phyloP scores from a whole-genome alignment of 768 basidiomycete species.

The Thelephora ganbajun region DNA sequence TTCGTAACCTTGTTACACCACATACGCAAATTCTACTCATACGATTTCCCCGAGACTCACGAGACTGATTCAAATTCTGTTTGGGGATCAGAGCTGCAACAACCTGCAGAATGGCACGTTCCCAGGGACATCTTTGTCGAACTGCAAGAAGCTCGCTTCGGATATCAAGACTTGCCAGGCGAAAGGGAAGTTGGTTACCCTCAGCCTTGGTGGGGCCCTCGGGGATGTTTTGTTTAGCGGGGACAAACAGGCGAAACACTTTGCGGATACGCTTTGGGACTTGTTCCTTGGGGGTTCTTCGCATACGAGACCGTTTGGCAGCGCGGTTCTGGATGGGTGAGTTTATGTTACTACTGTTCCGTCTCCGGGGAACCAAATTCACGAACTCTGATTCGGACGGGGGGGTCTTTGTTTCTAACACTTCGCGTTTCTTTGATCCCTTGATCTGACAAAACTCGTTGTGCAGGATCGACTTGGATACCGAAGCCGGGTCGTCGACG shows the following conservation, averaged over 20 bases:
- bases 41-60: no score
- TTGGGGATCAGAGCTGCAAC: constrained; percentile 28
- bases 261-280: constrained; percentile 27
- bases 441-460: no score
- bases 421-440: no score
- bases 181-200: constrained; percentile 31
- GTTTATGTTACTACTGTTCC: constrained; percentile 3
- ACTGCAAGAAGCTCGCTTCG: constrained; percentile 25
- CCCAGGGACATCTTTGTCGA: constrained; percentile 25
- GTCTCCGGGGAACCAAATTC: no score
- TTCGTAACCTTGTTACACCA: no score
- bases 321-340: constrained; percentile 32
- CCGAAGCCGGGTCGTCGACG: constrained; percentile 20
- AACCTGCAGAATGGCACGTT: constrained; percentile 24
- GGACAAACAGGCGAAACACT: constrained; percentile 23
- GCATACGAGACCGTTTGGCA: constrained; percentile 29
- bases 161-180: constrained; percentile 31
- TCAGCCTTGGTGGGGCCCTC: no score
- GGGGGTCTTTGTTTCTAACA: no score
- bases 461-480: constrained; percentile 26
- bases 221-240: constrained; percentile 24
- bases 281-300: constrained; percentile 32
- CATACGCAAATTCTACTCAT: no score
- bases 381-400: no score
- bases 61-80: no score